Evolutionary conservation across 331 rosid species (phyloP).

Genomic region (Prunus yedoensis): DNA sequence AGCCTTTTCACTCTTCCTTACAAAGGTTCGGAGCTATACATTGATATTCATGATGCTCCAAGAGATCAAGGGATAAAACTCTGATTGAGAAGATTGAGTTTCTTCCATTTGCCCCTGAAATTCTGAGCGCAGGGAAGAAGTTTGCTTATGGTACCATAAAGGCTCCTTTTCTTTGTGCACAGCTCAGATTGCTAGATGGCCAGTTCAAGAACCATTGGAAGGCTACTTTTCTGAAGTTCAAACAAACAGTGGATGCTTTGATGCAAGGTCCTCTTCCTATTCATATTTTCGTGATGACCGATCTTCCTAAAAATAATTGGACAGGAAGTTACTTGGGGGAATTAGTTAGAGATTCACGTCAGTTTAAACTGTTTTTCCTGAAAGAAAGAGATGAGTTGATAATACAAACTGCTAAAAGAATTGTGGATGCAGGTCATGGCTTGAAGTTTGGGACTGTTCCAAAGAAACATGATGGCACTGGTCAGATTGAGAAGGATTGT

Average conservation of each 20-base stretch:
- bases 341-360: conserved; percentile 44
- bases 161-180: conserved; percentile 80
- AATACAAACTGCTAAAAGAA: conserved; percentile 45
- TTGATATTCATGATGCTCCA: conserved; percentile 59
- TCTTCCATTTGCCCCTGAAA: conserved; percentile 77
- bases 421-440: conserved; percentile 48
- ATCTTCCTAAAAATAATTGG: conserved; percentile 83
- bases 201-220: conserved; percentile 89
- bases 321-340: conserved; percentile 67
- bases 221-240: conserved; percentile 60
- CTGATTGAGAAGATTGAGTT: conserved; percentile 51
- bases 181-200: conserved; percentile 83
- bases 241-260: conserved; percentile 53
- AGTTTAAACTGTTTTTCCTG: conserved; percentile 57
- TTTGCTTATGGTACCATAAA: conserved; percentile 45
- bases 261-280: conserved; percentile 44
- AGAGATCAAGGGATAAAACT: conserved; percentile 51
- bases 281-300: conserved; percentile 80
- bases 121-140: conserved; percentile 54
- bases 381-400: conserved; percentile 53
- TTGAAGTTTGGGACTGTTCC: conserved; percentile 40
- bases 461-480: conserved; percentile 24
- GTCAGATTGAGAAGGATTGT: conserved; percentile 46
- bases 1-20: conserved; percentile 86
- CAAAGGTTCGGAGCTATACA: conserved; percentile 64